phyloP scores from a whole-genome alignment of 2,329 filamentous ascomycete genomes.

The Aspergillus amoenus region DNA sequence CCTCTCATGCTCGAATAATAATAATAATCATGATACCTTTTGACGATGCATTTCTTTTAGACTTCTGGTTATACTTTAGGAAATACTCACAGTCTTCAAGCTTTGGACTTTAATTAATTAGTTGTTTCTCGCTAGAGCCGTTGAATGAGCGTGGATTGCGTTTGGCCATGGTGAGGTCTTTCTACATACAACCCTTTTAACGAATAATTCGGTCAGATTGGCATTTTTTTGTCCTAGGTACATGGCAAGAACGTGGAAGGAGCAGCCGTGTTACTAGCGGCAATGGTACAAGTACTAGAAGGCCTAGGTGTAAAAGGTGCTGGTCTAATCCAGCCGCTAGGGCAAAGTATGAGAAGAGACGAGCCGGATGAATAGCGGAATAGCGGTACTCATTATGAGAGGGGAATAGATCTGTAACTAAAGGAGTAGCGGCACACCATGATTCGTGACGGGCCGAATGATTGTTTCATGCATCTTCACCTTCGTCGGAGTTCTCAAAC shows the following conservation, averaged over 20 bases:
- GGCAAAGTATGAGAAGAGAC: neutral
- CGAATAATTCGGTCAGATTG: neutral
- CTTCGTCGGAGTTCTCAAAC: slow-evolving; percentile 93
- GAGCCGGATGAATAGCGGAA: neutral
- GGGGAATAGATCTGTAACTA: slow-evolving; percentile 12
- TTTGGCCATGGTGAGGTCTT: too few relatives aligned
- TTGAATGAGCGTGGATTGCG: too few relatives aligned
- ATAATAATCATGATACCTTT: neutral
- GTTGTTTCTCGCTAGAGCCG: too few relatives aligned
- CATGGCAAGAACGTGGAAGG: neutral
- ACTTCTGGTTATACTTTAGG: neutral
- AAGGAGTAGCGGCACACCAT: slow-evolving; percentile 11
- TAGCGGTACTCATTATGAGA: neutral
- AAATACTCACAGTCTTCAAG: neutral
- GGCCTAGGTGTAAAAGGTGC: neutral
- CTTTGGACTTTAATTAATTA: too few relatives aligned
- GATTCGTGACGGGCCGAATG: neutral
- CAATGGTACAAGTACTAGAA: neutral
- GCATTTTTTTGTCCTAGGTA: neutral
- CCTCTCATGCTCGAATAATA: neutral
- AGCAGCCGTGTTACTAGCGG: neutral
- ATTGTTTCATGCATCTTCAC: slow-evolving; percentile 42
- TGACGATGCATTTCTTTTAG: neutral
- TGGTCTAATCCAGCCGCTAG: neutral
- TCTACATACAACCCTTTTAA: neutral